Evolutionary conservation across 1,284 basidiomycete genomes (phyloP).

Genomic region (Ganoderma lucidum): DNA sequence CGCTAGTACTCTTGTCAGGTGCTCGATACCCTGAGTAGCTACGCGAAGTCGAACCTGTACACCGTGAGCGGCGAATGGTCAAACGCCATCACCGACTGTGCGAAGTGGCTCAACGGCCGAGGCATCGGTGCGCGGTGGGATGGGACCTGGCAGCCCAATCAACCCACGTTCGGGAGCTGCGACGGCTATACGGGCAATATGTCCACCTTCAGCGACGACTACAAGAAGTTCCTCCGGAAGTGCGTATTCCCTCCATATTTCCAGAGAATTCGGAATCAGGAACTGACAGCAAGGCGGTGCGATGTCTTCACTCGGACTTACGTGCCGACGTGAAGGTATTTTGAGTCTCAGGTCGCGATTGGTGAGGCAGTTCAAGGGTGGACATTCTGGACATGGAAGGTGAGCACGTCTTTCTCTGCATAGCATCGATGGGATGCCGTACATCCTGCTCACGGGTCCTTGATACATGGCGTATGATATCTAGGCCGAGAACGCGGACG

Average conservation of each 20-base stretch:
- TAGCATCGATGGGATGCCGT: neutral
- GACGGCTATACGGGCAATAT: slow-evolving; percentile 66
- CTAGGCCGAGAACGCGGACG: slow-evolving; percentile 74
- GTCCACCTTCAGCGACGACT: slow-evolving; percentile 63
- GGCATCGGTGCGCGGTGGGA: slow-evolving; percentile 80
- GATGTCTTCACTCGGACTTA: neutral
- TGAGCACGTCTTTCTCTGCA: slow-evolving; percentile 35
- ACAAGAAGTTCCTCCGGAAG: slow-evolving; percentile 70
- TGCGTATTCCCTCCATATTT: slow-evolving; percentile 43
- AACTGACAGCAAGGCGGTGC: slow-evolving; percentile 1
- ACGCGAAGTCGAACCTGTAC: slow-evolving; percentile 61
- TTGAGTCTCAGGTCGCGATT: slow-evolving; percentile 78
- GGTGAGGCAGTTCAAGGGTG: slow-evolving; percentile 77
- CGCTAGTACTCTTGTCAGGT: slow-evolving; percentile 39
- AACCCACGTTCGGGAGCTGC: slow-evolving; percentile 64
- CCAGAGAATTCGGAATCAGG: neutral
- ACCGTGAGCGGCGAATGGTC: slow-evolving; percentile 83
- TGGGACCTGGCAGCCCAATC: slow-evolving; percentile 52
- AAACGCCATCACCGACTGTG: slow-evolving; percentile 83
- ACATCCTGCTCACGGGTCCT: slow-evolving; percentile 2
- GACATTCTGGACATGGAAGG: slow-evolving; percentile 90
- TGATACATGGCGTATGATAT: neutral
- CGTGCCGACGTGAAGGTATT: slow-evolving; percentile 58
- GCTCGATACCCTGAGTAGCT: slow-evolving; percentile 42
- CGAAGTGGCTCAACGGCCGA: slow-evolving; percentile 77